Conservation (phyloP, 306 rosid species). For the Ochetophila trinervis region DNA sequence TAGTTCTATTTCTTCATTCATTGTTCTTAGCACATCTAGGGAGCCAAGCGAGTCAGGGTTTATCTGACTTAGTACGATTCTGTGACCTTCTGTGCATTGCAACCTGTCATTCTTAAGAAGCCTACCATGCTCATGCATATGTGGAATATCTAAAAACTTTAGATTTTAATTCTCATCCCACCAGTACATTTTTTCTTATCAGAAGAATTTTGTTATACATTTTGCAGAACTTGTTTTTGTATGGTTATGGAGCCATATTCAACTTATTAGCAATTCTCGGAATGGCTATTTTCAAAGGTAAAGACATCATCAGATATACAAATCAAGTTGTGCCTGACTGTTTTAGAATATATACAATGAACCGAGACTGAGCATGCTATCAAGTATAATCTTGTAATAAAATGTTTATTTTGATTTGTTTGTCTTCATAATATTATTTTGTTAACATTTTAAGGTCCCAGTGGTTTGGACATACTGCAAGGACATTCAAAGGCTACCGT, state of each 20-base stretch:
- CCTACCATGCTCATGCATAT: not conserved
- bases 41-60: not conserved
- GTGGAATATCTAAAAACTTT: not conserved
- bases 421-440: not conserved
- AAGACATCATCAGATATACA: constrained; percentile 2
- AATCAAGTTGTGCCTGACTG: not conserved
- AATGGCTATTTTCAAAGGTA: constrained; percentile 62
- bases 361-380: not conserved
- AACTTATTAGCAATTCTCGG: constrained; percentile 80
- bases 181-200: constrained; percentile 13
- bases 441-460: constrained; percentile 59
- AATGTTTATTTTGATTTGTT: not conserved
- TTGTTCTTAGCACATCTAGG: not conserved
- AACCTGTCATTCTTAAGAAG: not conserved
- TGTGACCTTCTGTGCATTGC: not conserved
- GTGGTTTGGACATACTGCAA: constrained; percentile 83
- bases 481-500: constrained; percentile 98
- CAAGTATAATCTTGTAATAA: no score
- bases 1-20: not conserved
- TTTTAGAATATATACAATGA: not conserved
- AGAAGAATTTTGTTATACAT: constrained; percentile 19
- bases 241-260: constrained; percentile 97
- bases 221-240: constrained; percentile 90
- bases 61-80: not conserved
- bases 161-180: not conserved